Evolutionary conservation across 2,329 filamentous ascomycete species (phyloP).

Genomic region (Venturia oleaginea): DNA sequence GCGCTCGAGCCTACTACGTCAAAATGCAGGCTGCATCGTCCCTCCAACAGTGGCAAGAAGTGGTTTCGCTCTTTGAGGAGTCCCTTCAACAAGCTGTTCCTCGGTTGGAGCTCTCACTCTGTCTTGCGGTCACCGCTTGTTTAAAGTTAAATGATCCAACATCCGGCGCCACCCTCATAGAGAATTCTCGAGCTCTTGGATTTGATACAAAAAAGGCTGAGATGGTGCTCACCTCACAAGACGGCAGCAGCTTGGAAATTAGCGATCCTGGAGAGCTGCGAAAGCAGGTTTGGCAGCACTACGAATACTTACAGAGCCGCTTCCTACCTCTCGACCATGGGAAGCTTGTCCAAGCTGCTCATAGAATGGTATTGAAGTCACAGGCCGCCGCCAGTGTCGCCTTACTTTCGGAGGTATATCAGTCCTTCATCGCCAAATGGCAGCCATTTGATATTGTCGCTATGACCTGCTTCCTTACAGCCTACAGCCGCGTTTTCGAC

Average conservation of each 20-base stretch:
- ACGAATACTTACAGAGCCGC: not conserved
- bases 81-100: not conserved
- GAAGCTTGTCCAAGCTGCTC: constrained; percentile 1
- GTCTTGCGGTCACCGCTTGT: not conserved
- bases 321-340: not conserved
- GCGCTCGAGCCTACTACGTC: not conserved
- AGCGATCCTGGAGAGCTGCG: not conserved
- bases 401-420: not conserved
- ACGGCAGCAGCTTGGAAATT: not conserved
- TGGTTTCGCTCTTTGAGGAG: not conserved
- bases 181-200: not conserved
- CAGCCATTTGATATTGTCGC: not conserved
- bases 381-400: not conserved
- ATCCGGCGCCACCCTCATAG: not conserved
- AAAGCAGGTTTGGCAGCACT: not conserved
- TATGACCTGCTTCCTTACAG: not conserved
- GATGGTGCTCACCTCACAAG: not conserved
- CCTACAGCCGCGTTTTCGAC: not conserved
- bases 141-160: not conserved
- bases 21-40: constrained; percentile 1
- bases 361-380: not conserved
- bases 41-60: constrained; percentile 1
- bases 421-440: not conserved
- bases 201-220: not conserved
- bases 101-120: not conserved